Percentiles rank a stretch among this genome's conserved stretches.
These are phyloP conservation scores for Mortierella hygrophila DNA, from an alignment of 192 early-diverging fungal species.

Conservation along the genomic window DNA sequence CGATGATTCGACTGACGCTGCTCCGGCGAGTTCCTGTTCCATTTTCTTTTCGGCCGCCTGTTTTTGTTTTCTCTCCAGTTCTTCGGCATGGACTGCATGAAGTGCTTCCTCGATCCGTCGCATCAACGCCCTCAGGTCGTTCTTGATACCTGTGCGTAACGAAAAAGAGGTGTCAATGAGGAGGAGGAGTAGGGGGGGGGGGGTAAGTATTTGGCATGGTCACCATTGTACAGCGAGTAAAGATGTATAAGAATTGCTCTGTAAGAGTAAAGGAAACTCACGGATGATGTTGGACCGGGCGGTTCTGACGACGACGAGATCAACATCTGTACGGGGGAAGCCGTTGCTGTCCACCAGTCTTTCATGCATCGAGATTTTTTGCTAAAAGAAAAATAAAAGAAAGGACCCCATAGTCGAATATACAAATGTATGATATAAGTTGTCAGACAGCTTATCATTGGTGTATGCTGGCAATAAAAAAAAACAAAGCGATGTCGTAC, in stretches of 20 bases:
- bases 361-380: conserved; percentile 64
- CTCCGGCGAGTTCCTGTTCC: not conserved
- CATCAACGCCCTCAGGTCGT: conserved; percentile 68
- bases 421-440: too few species aligned
- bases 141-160: conserved; percentile 50
- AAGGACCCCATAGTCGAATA: not conserved
- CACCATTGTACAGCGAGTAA: not conserved
- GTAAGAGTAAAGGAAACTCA: conserved; percentile 5
- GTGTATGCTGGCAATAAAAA: too few species aligned
- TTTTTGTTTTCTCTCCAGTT: conserved; percentile 25
- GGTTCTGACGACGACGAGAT: conserved; percentile 62
- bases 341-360: conserved; percentile 61
- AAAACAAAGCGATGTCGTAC: too few species aligned
- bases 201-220: not conserved
- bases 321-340: conserved; percentile 67
- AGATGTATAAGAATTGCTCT: not conserved
- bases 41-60: conserved; percentile 18
- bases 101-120: conserved; percentile 61
- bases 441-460: too few species aligned
- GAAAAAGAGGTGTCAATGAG: not conserved
- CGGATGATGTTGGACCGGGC: conserved; percentile 54
- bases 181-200: too few species aligned
- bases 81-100: conserved; percentile 62
- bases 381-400: conserved; percentile 32
- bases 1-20: not conserved